Percentiles rank a stretch among this genome's conserved stretches.
phyloP scores from a whole-genome alignment of 257 asterid species.

The Jasminum sambac region DNA sequence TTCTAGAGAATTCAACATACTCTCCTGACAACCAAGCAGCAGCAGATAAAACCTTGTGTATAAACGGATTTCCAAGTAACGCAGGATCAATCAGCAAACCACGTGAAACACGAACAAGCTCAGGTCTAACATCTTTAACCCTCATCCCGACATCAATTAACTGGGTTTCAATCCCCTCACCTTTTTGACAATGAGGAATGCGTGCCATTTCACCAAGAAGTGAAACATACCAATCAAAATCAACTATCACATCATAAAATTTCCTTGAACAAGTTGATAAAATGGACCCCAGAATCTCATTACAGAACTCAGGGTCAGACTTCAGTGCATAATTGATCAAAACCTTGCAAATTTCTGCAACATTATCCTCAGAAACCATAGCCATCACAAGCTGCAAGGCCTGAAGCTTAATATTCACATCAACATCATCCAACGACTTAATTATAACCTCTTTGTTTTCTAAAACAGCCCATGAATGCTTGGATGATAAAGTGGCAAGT shows the following conservation, averaged over 20 bases:
- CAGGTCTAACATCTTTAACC: slow-evolving; percentile 87
- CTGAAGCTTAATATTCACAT: slow-evolving; percentile 73
- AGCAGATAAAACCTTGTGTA: slow-evolving; percentile 74
- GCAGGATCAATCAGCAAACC: slow-evolving; percentile 92
- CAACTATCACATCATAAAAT: slow-evolving; percentile 68
- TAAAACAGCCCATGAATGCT: slow-evolving; percentile 71
- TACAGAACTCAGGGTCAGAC: slow-evolving; percentile 89
- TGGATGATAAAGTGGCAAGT: slow-evolving; percentile 51
- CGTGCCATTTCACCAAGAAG: slow-evolving; percentile 91
- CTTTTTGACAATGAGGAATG: slow-evolving; percentile 85
- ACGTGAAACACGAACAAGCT: slow-evolving; percentile 83
- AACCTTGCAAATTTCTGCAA: slow-evolving; percentile 72
- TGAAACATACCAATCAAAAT: slow-evolving; percentile 88
- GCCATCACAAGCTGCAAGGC: slow-evolving; percentile 86
- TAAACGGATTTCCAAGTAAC: slow-evolving; percentile 72
- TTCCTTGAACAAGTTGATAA: slow-evolving; percentile 70
- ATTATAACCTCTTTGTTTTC: slow-evolving; percentile 90
- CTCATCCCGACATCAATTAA: slow-evolving; percentile 90
- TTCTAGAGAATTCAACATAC: slow-evolving; percentile 77
- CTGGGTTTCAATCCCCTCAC: slow-evolving; percentile 73
- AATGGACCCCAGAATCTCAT: slow-evolving; percentile 77
- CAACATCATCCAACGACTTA: slow-evolving; percentile 83
- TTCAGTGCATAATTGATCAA: slow-evolving; percentile 80
- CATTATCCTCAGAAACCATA: slow-evolving; percentile 86
- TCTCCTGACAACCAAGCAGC: slow-evolving; percentile 94